Conservation (phyloP, 2,329 filamentous ascomycete species). For the Aspergillus uvarum region DNA sequence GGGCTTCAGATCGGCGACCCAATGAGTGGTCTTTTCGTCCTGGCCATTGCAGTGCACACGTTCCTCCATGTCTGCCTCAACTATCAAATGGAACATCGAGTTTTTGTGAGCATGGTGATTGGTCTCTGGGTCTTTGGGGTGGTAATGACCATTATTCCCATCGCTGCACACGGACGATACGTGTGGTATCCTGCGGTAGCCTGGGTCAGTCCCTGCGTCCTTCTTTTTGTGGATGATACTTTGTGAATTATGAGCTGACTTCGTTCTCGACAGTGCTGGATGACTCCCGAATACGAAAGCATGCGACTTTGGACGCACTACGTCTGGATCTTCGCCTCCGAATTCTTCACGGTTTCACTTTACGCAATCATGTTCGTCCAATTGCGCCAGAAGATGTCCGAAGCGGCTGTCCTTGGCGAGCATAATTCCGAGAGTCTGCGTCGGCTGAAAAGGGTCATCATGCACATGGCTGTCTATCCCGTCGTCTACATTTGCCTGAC, state of each 20-base stretch:
- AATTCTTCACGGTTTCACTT: conserved; percentile 4
- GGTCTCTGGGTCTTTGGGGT: conserved; percentile 4
- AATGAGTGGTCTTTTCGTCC: conserved; percentile 6
- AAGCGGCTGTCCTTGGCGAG: conserved; percentile 4
- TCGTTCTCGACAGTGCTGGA: not conserved
- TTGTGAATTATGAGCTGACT: not conserved
- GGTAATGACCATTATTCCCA: conserved; percentile 2
- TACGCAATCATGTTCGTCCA: conserved; percentile 4
- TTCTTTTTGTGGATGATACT: too few species aligned
- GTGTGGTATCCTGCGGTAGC: conserved; percentile 6
- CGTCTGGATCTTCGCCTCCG: conserved; percentile 7
- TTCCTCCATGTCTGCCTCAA: conserved; percentile 3
- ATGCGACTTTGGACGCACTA: conserved; percentile 8
- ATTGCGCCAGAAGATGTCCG: conserved; percentile 2
- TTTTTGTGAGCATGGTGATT: not conserved
- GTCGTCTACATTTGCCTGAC: conserved; percentile 3
- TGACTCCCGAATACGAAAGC: conserved; percentile 6
- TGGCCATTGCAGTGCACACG: conserved; percentile 1
- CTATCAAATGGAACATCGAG: not conserved
- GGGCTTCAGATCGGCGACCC: conserved; percentile 6
- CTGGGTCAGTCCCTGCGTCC: not conserved
- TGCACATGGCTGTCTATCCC: conserved; percentile 4
- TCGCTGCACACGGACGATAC: conserved; percentile 3
- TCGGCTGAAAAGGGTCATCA: conserved; percentile 2
- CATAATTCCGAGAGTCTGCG: conserved; percentile 7